Evolutionary conservation across 2,329 filamentous ascomycete genomes (phyloP).

Genomic region (Epicoccum sorghinum): DNA sequence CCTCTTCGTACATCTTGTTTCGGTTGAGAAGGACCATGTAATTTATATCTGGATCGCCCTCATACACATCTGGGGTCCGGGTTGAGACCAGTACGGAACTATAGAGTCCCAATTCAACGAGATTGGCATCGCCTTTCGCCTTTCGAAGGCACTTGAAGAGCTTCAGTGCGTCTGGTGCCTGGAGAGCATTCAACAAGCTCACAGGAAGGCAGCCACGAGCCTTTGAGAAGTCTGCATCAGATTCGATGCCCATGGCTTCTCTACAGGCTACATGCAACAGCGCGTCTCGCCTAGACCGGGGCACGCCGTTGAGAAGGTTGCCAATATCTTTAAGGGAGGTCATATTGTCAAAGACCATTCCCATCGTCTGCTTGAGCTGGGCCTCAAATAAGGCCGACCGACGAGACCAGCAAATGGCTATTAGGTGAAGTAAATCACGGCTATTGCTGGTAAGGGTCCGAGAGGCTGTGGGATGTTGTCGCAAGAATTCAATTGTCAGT

Average conservation of each 20-base stretch:
- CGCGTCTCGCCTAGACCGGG: conserved; percentile 20
- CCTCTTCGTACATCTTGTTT: conserved; percentile 16
- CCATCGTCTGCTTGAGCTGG: conserved; percentile 14
- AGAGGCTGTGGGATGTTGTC: conserved; percentile 14
- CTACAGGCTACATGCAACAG: conserved; percentile 27
- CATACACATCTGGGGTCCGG: neutral
- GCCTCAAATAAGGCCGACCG: conserved; percentile 28
- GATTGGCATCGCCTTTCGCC: conserved; percentile 23
- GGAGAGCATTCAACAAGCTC: conserved; percentile 17
- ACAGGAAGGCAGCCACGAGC: conserved; percentile 7
- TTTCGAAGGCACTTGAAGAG: conserved; percentile 29
- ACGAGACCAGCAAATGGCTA: conserved; percentile 33
- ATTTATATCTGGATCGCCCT: conserved; percentile 25
- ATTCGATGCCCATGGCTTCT: conserved; percentile 25
- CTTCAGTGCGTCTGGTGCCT: conserved; percentile 21
- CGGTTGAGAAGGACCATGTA: conserved; percentile 20
- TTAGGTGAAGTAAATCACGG: conserved; percentile 25
- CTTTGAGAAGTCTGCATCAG: conserved; percentile 21
- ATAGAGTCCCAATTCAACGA: conserved; percentile 12
- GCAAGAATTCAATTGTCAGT: conserved; percentile 24
- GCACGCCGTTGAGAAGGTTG: conserved; percentile 12
- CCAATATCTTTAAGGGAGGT: conserved; percentile 7
- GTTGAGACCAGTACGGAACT: conserved; percentile 11
- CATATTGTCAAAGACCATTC: conserved; percentile 1
- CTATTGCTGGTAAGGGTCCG: conserved; percentile 8